Conservation (phyloP, 139 green algal genomes). For the Pleodorina starrii region DNA sequence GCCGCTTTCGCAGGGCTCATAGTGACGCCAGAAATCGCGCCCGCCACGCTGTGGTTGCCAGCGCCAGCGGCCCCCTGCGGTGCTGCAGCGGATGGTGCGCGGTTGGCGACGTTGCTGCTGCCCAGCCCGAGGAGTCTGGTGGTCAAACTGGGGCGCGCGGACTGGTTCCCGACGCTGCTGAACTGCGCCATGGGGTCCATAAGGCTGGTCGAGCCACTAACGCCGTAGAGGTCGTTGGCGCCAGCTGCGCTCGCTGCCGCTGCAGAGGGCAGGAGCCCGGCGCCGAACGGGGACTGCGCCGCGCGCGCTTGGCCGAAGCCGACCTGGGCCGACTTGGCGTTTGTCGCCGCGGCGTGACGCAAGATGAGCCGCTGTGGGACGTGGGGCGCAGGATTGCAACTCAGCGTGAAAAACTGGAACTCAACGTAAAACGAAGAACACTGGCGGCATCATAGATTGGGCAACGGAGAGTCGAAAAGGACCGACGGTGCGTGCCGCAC, state of each 20-base stretch:
- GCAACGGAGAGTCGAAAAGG: no score
- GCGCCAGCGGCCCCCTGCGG: background rate
- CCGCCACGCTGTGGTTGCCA: background rate
- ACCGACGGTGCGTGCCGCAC: no score
- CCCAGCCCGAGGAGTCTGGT: conserved; percentile 28
- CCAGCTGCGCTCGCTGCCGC: background rate
- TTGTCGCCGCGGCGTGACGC: conserved; percentile 18
- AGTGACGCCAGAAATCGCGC: background rate
- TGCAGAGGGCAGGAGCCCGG: background rate
- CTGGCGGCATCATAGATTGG: no score
- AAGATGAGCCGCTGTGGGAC: conserved; percentile 42
- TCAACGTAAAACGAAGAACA: no score
- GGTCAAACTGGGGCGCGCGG: conserved; percentile 16
- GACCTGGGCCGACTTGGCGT: background rate
- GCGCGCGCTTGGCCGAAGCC: background rate
- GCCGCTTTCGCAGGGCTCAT: background rate
- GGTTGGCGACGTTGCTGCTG: background rate
- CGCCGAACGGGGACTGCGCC: background rate
- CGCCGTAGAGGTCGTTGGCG: background rate
- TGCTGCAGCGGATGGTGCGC: background rate
- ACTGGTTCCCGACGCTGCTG: background rate
- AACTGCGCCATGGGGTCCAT: background rate
- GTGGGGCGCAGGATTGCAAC: background rate
- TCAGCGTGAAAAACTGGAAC: no score
- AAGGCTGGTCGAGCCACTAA: background rate